Evolutionary conservation across 805 yeast species (phyloP), one percentile per base, ranked within the genome.

Genomic region (Yamadazyma scolyti): DNA sequence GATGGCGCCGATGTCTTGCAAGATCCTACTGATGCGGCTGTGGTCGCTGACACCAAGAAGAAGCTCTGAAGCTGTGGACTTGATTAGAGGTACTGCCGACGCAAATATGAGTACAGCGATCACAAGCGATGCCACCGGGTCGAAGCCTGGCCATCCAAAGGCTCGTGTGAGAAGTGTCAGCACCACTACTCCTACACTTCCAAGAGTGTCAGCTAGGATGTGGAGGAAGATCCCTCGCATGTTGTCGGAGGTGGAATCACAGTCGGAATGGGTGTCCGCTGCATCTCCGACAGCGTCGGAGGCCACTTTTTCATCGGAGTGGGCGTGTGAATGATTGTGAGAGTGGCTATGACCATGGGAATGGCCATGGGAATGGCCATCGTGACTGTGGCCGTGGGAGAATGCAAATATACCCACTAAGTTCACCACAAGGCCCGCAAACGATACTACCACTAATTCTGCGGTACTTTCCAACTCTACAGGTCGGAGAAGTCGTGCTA

Each of bases 161-260:
- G 77, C 47, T 36, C 79, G 76, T 6, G 90, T 83, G 23, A 93
- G 59, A 4, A 87, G 33, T 0, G 98, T 90, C 0, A 97, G 88
- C 1, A 87, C 56, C n/a, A 93, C 89, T 11, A 94, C 99, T 5
- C 97, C 97, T 0, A 89, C 95, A 0, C 97, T 90, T 0, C 99
- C 99, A 23, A 93, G 63, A 0, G 97, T 89, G 48, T 93, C 99
- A 0, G 99, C 99, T 26, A 93, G 53, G 18, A 93, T 84, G 47
- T 93, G 99, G 26, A 93, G 63, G 48, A 93, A 93, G 4, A 93
- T 86, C 9, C 99, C 99, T 36, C 82, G 79, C 94, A 90, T 84
- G 54, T 90, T 90, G 43, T 75, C 79, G 40, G 68, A 3, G 15
- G 27, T 9, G 23, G 30, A 12, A n/a, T 22, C 23, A 9, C 29